phyloP scores from a whole-genome alignment of 2,329 filamentous ascomycete genomes.

The Geosmithia flava region DNA sequence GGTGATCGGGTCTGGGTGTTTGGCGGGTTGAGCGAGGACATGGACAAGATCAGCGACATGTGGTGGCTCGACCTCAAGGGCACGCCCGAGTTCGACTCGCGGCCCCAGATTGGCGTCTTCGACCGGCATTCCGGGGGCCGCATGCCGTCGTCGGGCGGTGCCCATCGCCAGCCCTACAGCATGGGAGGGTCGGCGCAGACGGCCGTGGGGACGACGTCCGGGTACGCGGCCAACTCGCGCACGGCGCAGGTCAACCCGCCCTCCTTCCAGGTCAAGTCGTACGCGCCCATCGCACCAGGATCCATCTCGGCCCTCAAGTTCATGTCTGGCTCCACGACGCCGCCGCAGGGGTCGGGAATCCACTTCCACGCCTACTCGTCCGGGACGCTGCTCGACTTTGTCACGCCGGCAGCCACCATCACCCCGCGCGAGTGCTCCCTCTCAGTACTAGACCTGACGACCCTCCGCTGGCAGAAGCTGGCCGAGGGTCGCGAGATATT shows the following conservation, averaged over 20 bases:
- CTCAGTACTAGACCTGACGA: conserved; percentile 76
- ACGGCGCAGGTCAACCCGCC: conserved; percentile 55
- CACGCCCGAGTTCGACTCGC: conserved; percentile 69
- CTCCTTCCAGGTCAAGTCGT: conserved; percentile 54
- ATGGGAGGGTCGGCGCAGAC: conserved; percentile 25
- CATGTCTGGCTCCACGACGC: conserved; percentile 66
- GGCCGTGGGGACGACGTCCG: conserved; percentile 43
- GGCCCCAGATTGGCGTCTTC: conserved; percentile 42
- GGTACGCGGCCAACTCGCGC: conserved; percentile 56
- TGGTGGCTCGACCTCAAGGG: conserved; percentile 97
- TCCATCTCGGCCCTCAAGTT: conserved; percentile 86
- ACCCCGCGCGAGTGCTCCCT: conserved; percentile 80
- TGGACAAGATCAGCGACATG: conserved; percentile 92
- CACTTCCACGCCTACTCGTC: conserved; percentile 96
- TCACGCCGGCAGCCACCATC: conserved; percentile 82
- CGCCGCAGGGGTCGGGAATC: conserved; percentile 78
- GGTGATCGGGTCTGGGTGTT: conserved; percentile 91
- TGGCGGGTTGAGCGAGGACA: conserved; percentile 85
- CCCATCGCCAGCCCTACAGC: conserved; percentile 35
- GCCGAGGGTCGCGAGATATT: conserved; percentile 93
- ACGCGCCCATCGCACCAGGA: conserved; percentile 77
- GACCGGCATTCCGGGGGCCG: conserved; percentile 26
- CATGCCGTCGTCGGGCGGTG: conserved; percentile 21
- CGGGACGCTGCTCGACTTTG: conserved; percentile 83
- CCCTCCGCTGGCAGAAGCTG: conserved; percentile 85